A percentile compares a stretch with the other conserved stretches of the same genome.
These are phyloP conservation scores for Amylocarpus encephaloides DNA, from an alignment of 2,329 filamentous ascomycete species.

Conservation along the genomic window DNA sequence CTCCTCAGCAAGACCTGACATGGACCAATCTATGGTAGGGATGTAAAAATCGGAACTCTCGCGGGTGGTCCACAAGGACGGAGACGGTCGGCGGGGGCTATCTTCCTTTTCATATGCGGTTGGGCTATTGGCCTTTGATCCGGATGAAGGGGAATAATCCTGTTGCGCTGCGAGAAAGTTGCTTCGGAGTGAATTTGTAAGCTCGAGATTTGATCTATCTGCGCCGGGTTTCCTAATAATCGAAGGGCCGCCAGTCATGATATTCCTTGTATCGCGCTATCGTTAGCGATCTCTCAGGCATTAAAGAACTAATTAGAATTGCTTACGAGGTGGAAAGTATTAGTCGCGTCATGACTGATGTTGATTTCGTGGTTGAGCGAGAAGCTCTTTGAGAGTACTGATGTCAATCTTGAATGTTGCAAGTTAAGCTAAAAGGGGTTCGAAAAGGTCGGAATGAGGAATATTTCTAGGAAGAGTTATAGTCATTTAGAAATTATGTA, in stretches of 20 bases:
- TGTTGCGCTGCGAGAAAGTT: constrained; percentile 74
- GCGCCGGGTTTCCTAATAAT: constrained; percentile 73
- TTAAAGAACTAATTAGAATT: constrained; percentile 16
- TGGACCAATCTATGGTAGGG: constrained; percentile 67
- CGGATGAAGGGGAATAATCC: constrained; percentile 42
- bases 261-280: constrained; percentile 24
- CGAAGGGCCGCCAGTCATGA: constrained; percentile 71
- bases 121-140: constrained; percentile 33
- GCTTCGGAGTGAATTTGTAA: constrained; percentile 78
- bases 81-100: constrained; percentile 24
- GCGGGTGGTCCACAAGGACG: constrained; percentile 60
- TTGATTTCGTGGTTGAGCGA: not conserved
- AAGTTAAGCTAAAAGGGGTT: no score
- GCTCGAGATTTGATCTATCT: constrained; percentile 85
- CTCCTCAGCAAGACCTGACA: constrained; percentile 71
- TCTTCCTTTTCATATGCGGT: constrained; percentile 30
- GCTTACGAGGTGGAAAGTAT: constrained; percentile 79
- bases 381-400: not conserved
- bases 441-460: no score
- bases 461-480: not conserved
- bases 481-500: not conserved
- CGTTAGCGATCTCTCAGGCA: constrained; percentile 11
- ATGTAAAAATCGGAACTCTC: constrained; percentile 61
- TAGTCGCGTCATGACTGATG: constrained; percentile 60
- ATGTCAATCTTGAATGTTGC: not conserved